These are phyloP conservation scores for Candida sanyaensis DNA, from an alignment of 1,139 yeast species.

Conservation along the genomic window DNA sequence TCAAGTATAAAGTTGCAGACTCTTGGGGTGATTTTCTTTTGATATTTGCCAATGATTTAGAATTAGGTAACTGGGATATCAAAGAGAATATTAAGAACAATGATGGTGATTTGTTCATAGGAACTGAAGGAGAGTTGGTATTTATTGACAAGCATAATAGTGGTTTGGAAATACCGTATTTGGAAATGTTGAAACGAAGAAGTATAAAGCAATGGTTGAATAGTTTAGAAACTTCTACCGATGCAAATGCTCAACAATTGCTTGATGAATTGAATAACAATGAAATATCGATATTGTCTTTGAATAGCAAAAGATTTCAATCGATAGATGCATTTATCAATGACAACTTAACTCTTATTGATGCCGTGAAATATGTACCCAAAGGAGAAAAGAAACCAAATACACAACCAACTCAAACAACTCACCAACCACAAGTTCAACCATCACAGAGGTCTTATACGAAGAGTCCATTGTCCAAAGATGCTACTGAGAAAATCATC, in stretches of 20 bases:
- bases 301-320: conserved; percentile 18
- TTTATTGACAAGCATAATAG: conserved; percentile 52
- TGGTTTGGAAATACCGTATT: conserved; percentile 54
- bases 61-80: conserved; percentile 71
- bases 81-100: conserved; percentile 49
- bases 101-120: conserved; percentile 56
- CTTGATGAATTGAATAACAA: conserved; percentile 25
- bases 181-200: conserved; percentile 56
- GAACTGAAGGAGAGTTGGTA: conserved; percentile 70
- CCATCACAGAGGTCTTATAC: neutral
- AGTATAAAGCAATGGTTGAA: conserved; percentile 35
- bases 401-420: neutral
- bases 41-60: conserved; percentile 81
- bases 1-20: conserved; percentile 74
- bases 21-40: conserved; percentile 86
- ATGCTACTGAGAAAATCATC: conserved; percentile 9
- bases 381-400: neutral
- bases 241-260: conserved; percentile 21
- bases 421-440: neutral
- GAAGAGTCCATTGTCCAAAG: conserved; percentile 16
- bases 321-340: conserved; percentile 32
- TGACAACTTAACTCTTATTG: conserved; percentile 23
- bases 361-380: conserved; percentile 8
- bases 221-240: conserved; percentile 18
- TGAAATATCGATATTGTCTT: conserved; percentile 21